Base-by-base conservation (phyloP, 2,329 filamentous ascomycete genomes). In the Clarireedia homoeocarpa region DNA sequence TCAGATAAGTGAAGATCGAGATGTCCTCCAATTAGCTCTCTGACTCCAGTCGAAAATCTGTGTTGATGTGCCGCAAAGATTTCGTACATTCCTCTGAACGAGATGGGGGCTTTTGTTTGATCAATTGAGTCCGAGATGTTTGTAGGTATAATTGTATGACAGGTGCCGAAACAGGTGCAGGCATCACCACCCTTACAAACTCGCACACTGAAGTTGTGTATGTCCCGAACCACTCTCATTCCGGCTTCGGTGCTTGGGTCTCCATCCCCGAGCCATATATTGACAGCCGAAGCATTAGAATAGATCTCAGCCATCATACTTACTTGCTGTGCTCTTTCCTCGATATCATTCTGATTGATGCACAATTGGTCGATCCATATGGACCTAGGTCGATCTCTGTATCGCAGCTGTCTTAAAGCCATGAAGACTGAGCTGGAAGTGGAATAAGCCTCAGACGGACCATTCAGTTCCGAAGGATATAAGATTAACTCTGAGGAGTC, bases 351-450 rank as follows among this genome's bases (percentile, higher is more conserved):
- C 39, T 57, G 55, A 17, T 57, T 57, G 34, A 57, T 57, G 49
- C 55, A 57, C 6, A 57, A 6, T 14, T 36, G 42, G 36, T 57
- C 55, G 23, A 45, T 20, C 53, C 53, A 55, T n/a, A 42, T n/a
- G 15, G 39, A n/a, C 20, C 39, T 4, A 42, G 39, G 39, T n/a
- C 15, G 15, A 42, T 42, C 39, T 42, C 20, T 23, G 5, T 23
- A 23, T 23, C 39, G 15, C 39, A 42, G 39, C 20, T 42, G 39
- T n/a, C 5, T n/a, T 9, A 42, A 42, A n/a, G 39, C 39, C 27
- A 30, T 30, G 27, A 30, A 6, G 27, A 30, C 27, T 42, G 39
- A 42, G 20, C 15, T 9, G 39, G 20, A 12, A 23, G 15, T 42
- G 15, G 15, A 23, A 23, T 23, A n/a, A 4, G 39, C 39, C 39